Base-by-base conservation (phyloP, 768 basidiomycete genomes). In the Chlorophyllum brunneum region DNA sequence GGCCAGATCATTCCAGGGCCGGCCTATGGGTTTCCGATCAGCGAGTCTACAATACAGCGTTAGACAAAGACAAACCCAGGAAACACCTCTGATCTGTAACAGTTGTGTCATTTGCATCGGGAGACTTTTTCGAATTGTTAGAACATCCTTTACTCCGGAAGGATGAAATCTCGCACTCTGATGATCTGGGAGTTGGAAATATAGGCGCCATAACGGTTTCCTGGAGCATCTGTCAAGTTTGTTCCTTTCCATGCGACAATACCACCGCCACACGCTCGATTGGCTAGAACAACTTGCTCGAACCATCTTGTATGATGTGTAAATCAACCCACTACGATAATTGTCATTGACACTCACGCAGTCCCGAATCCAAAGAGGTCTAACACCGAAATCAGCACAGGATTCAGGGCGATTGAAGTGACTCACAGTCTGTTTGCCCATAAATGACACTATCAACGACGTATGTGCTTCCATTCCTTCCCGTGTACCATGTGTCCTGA, bases 401-500 rank as follows among this genome's bases (percentile, higher is more conserved):
- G 51, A 22, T 20, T 22, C 5, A 36, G 15, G 16, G 34, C 3
- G 11, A 4, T 36, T 1, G 5, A 36, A 13, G 11, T 40, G 34
- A 65, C 76, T 57, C 55, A 82, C 83, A 86, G 58, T 87, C 85
- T 0, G 80, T 83, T 59, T 79, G 71, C 4, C 85, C 85, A 50
- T 73, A 83, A 22, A 87, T 74, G 13, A 79, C 75, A 53, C 82
- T 82, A 45, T 84, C 83, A 4, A 77, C 72, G 8, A 78, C 79
- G 61, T 81, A 84, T 0, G 81, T 82, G 62, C 74, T 79, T 3
- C 71, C 78, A 43, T 76, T 82, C 2, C 72, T 66, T 0, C 85
- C 85, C 0, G 81, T 79, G 58, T 81, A 84, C 77, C 81, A 82
- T 0, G 85, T 85, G 58, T 84, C 82, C 60, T 85, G 82, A 55